Evolutionary conservation across 1,284 basidiomycete species (phyloP).

Genomic region (Chalciporus piperatoides): DNA sequence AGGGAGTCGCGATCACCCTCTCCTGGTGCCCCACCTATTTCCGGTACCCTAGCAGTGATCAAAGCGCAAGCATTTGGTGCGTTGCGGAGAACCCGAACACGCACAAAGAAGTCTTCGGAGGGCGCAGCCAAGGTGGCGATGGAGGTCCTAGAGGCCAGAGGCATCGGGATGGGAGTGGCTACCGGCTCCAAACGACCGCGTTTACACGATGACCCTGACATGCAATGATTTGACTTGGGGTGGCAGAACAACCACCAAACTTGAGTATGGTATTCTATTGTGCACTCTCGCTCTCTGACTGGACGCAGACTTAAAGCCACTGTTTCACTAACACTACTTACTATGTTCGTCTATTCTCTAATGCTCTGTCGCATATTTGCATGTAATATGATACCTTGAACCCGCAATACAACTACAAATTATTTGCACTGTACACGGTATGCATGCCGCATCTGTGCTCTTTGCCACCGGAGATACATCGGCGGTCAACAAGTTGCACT

Average conservation of each 20-base stretch:
- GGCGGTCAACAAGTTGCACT: conserved; percentile 5
- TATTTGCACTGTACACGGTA: conserved; percentile 2
- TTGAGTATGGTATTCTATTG: conserved; percentile 27
- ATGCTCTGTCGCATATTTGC: conserved; percentile 34
- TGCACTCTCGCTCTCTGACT: conserved; percentile 26
- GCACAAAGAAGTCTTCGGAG: conserved; percentile 67
- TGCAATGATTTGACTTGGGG: conserved; percentile 36
- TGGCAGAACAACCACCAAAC: conserved; percentile 18
- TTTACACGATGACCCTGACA: conserved; percentile 47
- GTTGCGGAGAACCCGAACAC: conserved; percentile 67
- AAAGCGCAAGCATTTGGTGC: conserved; percentile 85
- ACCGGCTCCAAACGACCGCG: conserved; percentile 55
- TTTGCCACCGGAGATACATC: conserved; percentile 16
- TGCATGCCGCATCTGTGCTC: conserved; percentile 1
- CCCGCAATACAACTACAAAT: conserved; percentile 17
- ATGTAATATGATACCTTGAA: conserved; percentile 39
- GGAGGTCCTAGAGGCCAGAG: conserved; percentile 72
- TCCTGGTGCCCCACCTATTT: conserved; percentile 59
- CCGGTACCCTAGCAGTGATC: conserved; percentile 79
- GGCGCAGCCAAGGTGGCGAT: conserved; percentile 71
- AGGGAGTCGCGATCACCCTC: conserved; percentile 67
- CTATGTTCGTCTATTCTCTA: conserved; percentile 33
- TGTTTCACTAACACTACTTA: conserved; percentile 34
- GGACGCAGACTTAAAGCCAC: conserved; percentile 26
- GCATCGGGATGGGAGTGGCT: conserved; percentile 58